These are phyloP conservation scores for Agastache rugosa DNA, from an alignment of 257 asterid genomes.

Conservation along the genomic window DNA sequence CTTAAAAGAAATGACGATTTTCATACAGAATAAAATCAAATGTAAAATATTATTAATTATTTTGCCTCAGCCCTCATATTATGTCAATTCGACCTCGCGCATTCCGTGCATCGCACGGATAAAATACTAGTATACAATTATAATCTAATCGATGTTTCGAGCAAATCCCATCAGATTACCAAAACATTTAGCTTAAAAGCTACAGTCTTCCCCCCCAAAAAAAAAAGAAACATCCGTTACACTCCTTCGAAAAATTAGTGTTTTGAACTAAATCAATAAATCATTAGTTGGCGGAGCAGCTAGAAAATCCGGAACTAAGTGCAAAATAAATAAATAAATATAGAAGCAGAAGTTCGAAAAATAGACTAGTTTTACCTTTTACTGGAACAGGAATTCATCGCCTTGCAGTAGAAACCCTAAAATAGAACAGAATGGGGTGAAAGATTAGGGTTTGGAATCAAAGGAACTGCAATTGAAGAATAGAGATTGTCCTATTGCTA, in stretches of 20 bases:
- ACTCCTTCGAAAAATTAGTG: not conserved
- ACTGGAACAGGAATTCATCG: constrained; percentile 12
- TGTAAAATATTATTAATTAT: too few relatives aligned
- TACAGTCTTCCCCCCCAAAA: not conserved
- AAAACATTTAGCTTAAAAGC: constrained; percentile 22
- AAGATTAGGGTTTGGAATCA: constrained; percentile 29
- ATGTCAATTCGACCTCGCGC: too few relatives aligned
- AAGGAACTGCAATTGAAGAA: constrained; percentile 10
- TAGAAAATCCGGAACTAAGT: constrained; percentile 18
- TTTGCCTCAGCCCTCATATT: too few relatives aligned
- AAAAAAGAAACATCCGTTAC: not conserved
- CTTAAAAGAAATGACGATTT: too few relatives aligned
- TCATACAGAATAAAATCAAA: too few relatives aligned
- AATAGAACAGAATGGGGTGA: constrained; percentile 5
- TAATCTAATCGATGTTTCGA: constrained; percentile 29
- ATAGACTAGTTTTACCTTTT: constrained; percentile 17
- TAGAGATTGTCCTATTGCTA: not conserved
- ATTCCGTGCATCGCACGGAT: too few relatives aligned
- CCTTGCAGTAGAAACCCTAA: constrained; percentile 17
- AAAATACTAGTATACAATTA: constrained; percentile 9
- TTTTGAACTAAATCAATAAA: not conserved
- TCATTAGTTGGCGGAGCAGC: constrained; percentile 20
- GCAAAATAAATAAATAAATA: constrained; percentile 3
- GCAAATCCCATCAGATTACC: constrained; percentile 38
- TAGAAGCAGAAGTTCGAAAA: constrained; percentile 5